Base-by-base conservation (phyloP, 2,329 filamentous ascomycete species). In the Fusarium sp. region DNA sequence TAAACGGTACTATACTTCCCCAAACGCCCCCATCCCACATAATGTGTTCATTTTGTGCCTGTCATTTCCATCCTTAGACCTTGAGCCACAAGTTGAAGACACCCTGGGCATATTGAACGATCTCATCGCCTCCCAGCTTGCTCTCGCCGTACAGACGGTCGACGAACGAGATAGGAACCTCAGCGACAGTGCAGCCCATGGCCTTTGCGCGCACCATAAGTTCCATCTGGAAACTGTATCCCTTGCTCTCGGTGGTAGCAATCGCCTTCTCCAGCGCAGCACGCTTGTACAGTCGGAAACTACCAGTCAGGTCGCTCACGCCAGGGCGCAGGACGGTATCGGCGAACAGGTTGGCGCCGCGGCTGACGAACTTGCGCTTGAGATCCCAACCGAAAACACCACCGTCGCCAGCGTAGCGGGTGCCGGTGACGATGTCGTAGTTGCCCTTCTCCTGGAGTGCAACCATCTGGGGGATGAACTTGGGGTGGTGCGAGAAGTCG, bases 141-240 rank as follows among this genome's bases (percentile, higher is more conserved):
- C 90, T 94, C 83, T 97, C 95, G 30, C 96, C 96, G 77, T 97
- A 99, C 45, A 99, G 80, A 57, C 96, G 89, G 79, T 99, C 96
- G 39, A 98, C 96, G 78, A 99, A 99, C 23, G 88, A 92, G 71
- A 99, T 99, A 14, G 96, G 96, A 63, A 97, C 95, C 85, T 99
- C 96, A 17, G 92, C 93, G 30, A 99, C 95, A 36, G 90, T 92
- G 83, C 88, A 97, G 1, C 96, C 95, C 92, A 97, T 94, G 17
- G 91, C 92, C 88, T 97, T 97, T 32, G 96, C 96, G 65, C 94
- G 87, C 10, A 98, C 95, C 90, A 97, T 98, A 89, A 99, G 91
- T 86, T 97, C 95, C 96, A 99, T 99, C 88, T 99, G 96, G 85
- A 99, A 99, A 39, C 92, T 95, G 79, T 98, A 99, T 4, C 96